Percentiles rank a stretch among this genome's conserved stretches.
Conservation (phyloP, 768 basidiomycete genomes). For the Leucogyrophana mollusca region DNA sequence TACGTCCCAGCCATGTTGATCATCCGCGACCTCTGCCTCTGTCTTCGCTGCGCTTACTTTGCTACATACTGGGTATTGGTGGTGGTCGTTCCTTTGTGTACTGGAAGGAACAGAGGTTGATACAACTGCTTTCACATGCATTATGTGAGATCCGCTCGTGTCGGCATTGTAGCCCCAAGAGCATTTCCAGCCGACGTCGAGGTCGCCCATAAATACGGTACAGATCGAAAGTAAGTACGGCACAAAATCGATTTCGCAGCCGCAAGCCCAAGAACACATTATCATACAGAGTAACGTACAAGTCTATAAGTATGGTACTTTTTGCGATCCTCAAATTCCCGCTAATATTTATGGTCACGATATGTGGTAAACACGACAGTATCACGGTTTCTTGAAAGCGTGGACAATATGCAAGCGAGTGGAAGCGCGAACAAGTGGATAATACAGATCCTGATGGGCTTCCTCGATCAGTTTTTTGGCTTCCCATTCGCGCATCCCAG, state of each 20-base stretch:
- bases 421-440: conserved; percentile 50
- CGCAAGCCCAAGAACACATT: conserved; percentile 48
- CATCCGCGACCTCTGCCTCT: conserved; percentile 38
- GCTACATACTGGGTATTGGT: conserved; percentile 41
- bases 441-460: conserved; percentile 66
- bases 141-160: too few species aligned
- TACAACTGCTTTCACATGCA: conserved; percentile 43
- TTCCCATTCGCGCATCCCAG: conserved; percentile 50
- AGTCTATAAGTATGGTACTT: conserved; percentile 24
- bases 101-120: conserved; percentile 57
- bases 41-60: conserved; percentile 35
- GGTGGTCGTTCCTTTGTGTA: conserved; percentile 57
- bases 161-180: too few species aligned
- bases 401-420: conserved; percentile 59
- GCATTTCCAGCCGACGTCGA: too few species aligned
- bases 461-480: conserved; percentile 57
- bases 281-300: conserved; percentile 42
- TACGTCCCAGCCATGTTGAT: conserved; percentile 34
- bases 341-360: too few species aligned
- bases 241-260: neutral
- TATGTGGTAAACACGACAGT: neutral
- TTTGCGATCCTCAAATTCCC: conserved; percentile 20
- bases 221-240: too few species aligned
- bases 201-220: too few species aligned
- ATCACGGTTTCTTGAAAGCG: conserved; percentile 36